Conservation (phyloP, 2,329 filamentous ascomycete species). For the Venturia carpophila region DNA sequence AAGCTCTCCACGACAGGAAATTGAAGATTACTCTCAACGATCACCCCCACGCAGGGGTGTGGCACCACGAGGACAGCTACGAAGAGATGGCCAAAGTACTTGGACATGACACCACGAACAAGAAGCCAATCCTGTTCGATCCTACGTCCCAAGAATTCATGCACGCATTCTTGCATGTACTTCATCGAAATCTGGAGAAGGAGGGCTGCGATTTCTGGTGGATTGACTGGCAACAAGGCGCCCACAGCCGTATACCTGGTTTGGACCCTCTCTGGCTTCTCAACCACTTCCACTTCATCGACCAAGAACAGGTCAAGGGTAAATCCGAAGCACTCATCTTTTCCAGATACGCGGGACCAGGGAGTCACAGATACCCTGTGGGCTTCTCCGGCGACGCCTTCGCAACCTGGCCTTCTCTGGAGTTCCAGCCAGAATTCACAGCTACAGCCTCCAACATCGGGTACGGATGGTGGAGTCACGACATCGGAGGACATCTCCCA, state of each 20-base stretch:
- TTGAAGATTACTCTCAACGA: constrained; percentile 53
- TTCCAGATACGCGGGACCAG: constrained; percentile 54
- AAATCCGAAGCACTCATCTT: constrained; percentile 46
- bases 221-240: constrained; percentile 61
- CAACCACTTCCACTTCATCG: constrained; percentile 57
- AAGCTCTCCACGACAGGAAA: constrained; percentile 43
- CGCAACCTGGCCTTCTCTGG: constrained; percentile 52
- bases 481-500: constrained; percentile 56
- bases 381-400: constrained; percentile 57
- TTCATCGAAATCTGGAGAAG: constrained; percentile 49
- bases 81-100: constrained; percentile 46
- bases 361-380: constrained; percentile 56
- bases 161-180: constrained; percentile 50
- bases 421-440: constrained; percentile 60
- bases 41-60: constrained; percentile 53
- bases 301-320: constrained; percentile 35
- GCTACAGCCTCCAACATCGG: constrained; percentile 59
- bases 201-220: constrained; percentile 58
- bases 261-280: constrained; percentile 58
- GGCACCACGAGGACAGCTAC: constrained; percentile 50
- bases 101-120: constrained; percentile 42
- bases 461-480: constrained; percentile 62
- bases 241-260: constrained; percentile 46
- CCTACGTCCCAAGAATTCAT: constrained; percentile 47
- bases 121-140: constrained; percentile 50